Evolutionary conservation across 1,284 basidiomycete species (phyloP), one percentile per base, ranked within the genome.

Genomic region (Cutaneotrichosporon spelunceum): DNA sequence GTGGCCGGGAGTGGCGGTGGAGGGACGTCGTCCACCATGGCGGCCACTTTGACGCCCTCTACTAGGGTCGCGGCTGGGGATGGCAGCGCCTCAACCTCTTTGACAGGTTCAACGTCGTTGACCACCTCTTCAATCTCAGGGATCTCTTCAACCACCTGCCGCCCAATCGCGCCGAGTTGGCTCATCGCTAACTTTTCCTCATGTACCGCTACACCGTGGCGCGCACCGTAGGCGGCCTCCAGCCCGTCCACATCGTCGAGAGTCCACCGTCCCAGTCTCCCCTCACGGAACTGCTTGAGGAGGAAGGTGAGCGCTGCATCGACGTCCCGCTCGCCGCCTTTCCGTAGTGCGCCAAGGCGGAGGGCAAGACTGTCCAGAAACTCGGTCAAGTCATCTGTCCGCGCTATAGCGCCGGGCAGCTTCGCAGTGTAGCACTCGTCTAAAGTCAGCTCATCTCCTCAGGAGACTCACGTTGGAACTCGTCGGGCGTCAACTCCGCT

Each of bases 221-320:
- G 44, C 6, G 44, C 39, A 11, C 62, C 19, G 33, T 53, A 66
- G 3, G 53, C 53, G 1, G 44, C 59, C 33, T 66, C 64, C 9
- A 24, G 44, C 9, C 64, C 55, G 21, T 75, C 76, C 33, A 82
- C 66, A 45, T 82, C 78, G 64, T 83, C 82, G 53, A 83, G 61
- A 14, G 82, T 82, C 79, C 80, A 82, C 24, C 75, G 67, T 2
- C 82, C 82, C 23, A 82, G 67, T 56, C 78, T 90, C 81, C 75
- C 83, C 26, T 88, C 87, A 53, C 93, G 85, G 86, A 93, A 96
- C 83, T 89, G 89, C 49, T 84, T 82, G 44, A 95, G 83, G 71
- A 96, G 87, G 83, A 87, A 90, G n/a, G 82, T 81, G 2, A 88
- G 87, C 7, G 91, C 89, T 11, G 89, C 84, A 7, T 84, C 79